A percentile compares a stretch with the other conserved stretches of the same genome.
phyloP scores from a whole-genome alignment of 2,329 filamentous ascomycete genomes.

The Hypoxylon sp. region DNA sequence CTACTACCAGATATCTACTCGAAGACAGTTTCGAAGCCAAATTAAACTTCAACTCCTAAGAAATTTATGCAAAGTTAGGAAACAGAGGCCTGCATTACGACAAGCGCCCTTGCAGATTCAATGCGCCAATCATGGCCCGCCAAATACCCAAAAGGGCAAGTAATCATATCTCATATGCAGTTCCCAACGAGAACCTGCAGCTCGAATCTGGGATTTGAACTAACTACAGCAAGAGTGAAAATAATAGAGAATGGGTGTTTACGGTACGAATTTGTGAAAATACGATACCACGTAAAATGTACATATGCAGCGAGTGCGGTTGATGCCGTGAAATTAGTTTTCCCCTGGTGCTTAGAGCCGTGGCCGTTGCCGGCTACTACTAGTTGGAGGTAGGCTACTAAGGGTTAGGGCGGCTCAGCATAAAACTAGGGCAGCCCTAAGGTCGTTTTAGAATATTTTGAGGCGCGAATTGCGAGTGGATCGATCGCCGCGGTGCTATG shows the following conservation, averaged over 20 bases:
- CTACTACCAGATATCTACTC: background rate
- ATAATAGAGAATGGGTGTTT: background rate
- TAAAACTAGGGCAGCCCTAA: background rate
- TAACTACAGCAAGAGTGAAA: slow-evolving; percentile 1
- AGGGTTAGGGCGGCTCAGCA: slow-evolving; percentile 5
- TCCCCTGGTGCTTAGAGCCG: background rate
- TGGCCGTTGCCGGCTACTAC: background rate
- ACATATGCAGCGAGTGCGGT: background rate
- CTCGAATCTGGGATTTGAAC: slow-evolving; percentile 10
- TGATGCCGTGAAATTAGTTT: background rate
- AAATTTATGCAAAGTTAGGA: slow-evolving; percentile 1
- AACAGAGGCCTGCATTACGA: slow-evolving; percentile 15
- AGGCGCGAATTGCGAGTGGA: slow-evolving; percentile 3
- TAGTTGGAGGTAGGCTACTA: background rate
- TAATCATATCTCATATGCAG: slow-evolving; percentile 21
- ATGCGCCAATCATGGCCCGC: slow-evolving; percentile 35
- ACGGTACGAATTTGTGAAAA: background rate
- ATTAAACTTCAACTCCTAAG: slow-evolving; percentile 4
- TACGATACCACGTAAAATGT: background rate
- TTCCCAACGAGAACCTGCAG: slow-evolving; percentile 8
- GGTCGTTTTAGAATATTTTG: background rate
- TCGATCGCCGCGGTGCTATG: background rate
- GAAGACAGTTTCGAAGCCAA: background rate
- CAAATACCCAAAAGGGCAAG: slow-evolving; percentile 41
- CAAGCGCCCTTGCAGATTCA: slow-evolving; percentile 33